Conservation (phyloP, 176 grass and related monocot genomes). For the Metroxylon sagu region DNA sequence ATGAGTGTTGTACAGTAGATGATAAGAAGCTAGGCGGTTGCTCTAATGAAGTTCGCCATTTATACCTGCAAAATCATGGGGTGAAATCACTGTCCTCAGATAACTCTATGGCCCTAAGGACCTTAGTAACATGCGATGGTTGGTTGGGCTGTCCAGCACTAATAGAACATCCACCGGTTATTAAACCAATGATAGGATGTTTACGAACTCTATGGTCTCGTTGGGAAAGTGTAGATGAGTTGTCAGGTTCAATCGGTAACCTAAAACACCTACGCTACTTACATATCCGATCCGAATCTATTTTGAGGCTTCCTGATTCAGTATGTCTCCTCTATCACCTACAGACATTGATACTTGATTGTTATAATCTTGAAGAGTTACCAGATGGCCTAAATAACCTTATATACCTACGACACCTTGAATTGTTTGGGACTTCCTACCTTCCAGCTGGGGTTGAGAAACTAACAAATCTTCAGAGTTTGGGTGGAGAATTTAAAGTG, state of each 20-base stretch:
- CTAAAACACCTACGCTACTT: slow-evolving; percentile 2
- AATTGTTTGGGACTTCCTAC: rapidly evolving
- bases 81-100: neutral
- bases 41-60: neutral
- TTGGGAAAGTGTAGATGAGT: neutral
- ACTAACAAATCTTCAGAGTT: too few species aligned
- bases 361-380: too few species aligned
- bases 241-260: neutral
- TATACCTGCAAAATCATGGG: neutral
- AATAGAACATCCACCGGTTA: too few species aligned
- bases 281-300: rapidly evolving
- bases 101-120: neutral
- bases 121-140: neutral
- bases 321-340: too few species aligned
- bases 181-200: too few species aligned
- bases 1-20: neutral
- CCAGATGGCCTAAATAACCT: too few species aligned
- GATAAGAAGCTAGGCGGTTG: neutral
- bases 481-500: too few species aligned
- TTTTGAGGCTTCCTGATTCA: too few species aligned
- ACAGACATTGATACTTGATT: too few species aligned
- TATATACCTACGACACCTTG: too few species aligned
- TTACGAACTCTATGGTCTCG: neutral
- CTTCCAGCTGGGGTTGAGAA: too few species aligned
- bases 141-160: neutral